phyloP scores from a whole-genome alignment of 345 rosid genomes.

The Arabis alpina region DNA sequence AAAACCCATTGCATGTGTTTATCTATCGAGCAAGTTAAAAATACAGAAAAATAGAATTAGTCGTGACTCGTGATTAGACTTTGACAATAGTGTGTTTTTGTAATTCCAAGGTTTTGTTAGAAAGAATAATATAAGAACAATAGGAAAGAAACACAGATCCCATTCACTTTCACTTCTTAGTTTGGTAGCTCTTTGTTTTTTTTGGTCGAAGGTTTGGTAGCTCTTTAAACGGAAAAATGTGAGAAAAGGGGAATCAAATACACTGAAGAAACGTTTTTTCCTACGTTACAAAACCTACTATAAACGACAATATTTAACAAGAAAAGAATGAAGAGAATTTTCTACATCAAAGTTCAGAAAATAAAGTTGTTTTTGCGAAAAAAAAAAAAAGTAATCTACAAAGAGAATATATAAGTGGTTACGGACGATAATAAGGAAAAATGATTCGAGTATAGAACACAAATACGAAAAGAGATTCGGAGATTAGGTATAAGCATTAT shows the following conservation, averaged over 20 bases:
- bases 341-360: background rate
- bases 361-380: background rate
- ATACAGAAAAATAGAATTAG: background rate
- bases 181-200: background rate
- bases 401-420: background rate
- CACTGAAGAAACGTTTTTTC: background rate
- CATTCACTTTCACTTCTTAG: background rate
- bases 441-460: constrained; percentile 12
- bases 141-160: background rate
- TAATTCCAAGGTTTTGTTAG: background rate
- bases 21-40: constrained; percentile 46
- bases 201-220: too few relatives aligned
- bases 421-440: background rate
- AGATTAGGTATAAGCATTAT: constrained; percentile 16
- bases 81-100: background rate
- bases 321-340: background rate
- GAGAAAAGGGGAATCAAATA: background rate
- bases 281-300: background rate
- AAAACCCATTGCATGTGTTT: constrained; percentile 88
- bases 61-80: background rate
- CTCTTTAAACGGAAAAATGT: background rate
- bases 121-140: background rate
- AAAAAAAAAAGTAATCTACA: background rate
- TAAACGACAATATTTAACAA: constrained; percentile 4
- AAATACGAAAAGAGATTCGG: background rate